phyloP scores from a whole-genome alignment of 257 asterid species.

The Eucommia ulmoides region DNA sequence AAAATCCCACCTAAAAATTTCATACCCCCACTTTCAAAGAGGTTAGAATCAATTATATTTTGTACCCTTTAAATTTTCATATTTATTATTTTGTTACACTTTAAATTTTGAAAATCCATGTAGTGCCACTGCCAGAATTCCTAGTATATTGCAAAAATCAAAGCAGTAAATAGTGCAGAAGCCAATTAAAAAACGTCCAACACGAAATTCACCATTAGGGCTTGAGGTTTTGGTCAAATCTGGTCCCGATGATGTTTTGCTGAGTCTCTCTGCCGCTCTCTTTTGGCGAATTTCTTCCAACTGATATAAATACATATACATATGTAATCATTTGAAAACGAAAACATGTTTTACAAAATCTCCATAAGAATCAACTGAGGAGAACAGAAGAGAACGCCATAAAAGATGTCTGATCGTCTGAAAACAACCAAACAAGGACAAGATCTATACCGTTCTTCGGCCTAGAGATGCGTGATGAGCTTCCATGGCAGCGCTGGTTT shows the following conservation, averaged over 20 bases:
- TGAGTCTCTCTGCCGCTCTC: slow-evolving; percentile 83
- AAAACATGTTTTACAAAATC: not conserved
- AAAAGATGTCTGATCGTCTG: too few species aligned
- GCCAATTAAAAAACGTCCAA: slow-evolving; percentile 1
- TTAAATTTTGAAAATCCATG: too few species aligned
- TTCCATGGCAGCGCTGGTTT: slow-evolving; percentile 60
- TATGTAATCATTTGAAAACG: not conserved
- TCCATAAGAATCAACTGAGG: not conserved
- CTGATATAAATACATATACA: slow-evolving; percentile 33
- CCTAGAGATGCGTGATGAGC: slow-evolving; percentile 84
- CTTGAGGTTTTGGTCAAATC: slow-evolving; percentile 50
- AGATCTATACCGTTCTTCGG: slow-evolving; percentile 67
- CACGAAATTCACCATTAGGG: slow-evolving; percentile 21
- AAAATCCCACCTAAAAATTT: not conserved
- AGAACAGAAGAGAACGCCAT: not conserved
- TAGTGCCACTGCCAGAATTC: not conserved
- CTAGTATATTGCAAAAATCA: not conserved
- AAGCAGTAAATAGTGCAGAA: not conserved
- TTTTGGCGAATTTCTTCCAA: slow-evolving; percentile 93
- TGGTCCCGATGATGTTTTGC: slow-evolving; percentile 64
- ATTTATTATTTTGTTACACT: too few species aligned
- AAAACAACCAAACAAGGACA: not conserved
- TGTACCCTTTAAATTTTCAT: not conserved
- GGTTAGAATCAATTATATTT: not conserved
- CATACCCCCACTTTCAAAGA: not conserved